phyloP scores from a whole-genome alignment of 768 basidiomycete species.

The Astraeus odoratus region DNA sequence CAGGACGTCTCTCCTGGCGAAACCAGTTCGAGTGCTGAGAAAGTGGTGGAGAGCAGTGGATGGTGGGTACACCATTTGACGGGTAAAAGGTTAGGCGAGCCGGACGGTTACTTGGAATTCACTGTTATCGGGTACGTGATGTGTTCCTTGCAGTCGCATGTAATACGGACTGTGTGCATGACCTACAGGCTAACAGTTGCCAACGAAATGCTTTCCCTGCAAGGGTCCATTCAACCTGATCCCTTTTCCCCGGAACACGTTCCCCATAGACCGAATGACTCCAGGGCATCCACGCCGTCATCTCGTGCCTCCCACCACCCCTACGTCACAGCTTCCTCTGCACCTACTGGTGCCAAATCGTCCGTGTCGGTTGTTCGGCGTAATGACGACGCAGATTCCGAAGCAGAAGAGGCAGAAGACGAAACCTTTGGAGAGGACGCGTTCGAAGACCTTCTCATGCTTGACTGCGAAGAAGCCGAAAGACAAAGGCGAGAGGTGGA shows the following conservation, averaged over 20 bases:
- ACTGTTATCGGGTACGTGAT: slow-evolving; percentile 72
- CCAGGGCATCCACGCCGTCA: slow-evolving; percentile 13
- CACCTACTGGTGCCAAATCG: slow-evolving; percentile 2
- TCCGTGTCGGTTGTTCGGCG: background rate
- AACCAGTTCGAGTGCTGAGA: slow-evolving; percentile 14
- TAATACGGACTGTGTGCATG: too few relatives aligned
- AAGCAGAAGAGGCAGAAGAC: slow-evolving; percentile 6
- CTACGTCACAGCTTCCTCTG: background rate
- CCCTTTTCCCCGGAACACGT: slow-evolving; percentile 64
- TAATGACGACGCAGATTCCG: slow-evolving; percentile 6
- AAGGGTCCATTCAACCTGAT: slow-evolving; percentile 74
- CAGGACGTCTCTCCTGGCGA: background rate
- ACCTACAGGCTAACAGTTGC: slow-evolving; percentile 79
- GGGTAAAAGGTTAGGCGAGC: slow-evolving; percentile 61
- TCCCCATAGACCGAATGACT: slow-evolving; percentile 18
- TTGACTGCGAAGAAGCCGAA: slow-evolving; percentile 16
- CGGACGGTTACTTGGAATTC: slow-evolving; percentile 64
- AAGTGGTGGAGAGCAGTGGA: slow-evolving; percentile 47
- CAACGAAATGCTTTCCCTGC: slow-evolving; percentile 88
- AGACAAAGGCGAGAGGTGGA: slow-evolving; percentile 21
- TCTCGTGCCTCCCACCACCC: slow-evolving; percentile 1
- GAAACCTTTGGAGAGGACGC: slow-evolving; percentile 26
- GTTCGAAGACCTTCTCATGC: slow-evolving; percentile 24
- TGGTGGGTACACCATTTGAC: slow-evolving; percentile 76
- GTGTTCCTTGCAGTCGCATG: background rate